Conservation (phyloP, 257 asterid genomes). For the Gentiana dahurica region DNA sequence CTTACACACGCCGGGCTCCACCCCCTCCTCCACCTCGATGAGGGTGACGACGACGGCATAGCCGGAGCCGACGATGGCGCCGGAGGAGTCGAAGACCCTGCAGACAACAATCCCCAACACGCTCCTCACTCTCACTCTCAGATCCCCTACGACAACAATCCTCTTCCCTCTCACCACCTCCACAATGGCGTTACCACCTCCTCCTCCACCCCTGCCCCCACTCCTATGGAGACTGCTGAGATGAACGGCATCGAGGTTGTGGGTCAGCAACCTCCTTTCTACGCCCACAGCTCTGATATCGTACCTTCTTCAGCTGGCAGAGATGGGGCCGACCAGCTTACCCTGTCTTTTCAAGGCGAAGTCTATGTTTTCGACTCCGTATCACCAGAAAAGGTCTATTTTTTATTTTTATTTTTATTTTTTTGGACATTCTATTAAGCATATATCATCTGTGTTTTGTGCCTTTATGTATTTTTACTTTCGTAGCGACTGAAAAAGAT, state of each 20-base stretch:
- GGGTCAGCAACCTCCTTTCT: slow-evolving; percentile 33
- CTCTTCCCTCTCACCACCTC: slow-evolving; percentile 59
- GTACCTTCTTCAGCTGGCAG: slow-evolving; percentile 27
- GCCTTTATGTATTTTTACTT: no score
- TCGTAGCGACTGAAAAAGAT: no score
- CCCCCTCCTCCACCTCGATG: slow-evolving; percentile 30
- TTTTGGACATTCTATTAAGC: no score
- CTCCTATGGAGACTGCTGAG: slow-evolving; percentile 13
- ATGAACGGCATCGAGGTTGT: slow-evolving; percentile 38
- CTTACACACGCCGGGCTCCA: slow-evolving; percentile 3
- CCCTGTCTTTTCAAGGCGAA: slow-evolving; percentile 94
- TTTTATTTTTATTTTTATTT: no score
- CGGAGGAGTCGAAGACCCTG: slow-evolving; percentile 29
- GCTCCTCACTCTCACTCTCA: slow-evolving; percentile 24
- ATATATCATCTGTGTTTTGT: no score
- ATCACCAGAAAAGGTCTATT: slow-evolving; percentile 75
- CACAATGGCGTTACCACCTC: slow-evolving; percentile 13
- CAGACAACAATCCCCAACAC: slow-evolving; percentile 23
- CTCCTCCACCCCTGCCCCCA: background rate
- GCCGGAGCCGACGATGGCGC: background rate
- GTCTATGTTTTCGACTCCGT: slow-evolving; percentile 90
- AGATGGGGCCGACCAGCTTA: slow-evolving; percentile 74
- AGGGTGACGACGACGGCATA: slow-evolving; percentile 36
- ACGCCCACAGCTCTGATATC: slow-evolving; percentile 36
- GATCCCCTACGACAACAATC: slow-evolving; percentile 43